These are phyloP conservation scores for Hanseniaspora valbyensis DNA, from an alignment of 805 yeast species.

Conservation along the genomic window DNA sequence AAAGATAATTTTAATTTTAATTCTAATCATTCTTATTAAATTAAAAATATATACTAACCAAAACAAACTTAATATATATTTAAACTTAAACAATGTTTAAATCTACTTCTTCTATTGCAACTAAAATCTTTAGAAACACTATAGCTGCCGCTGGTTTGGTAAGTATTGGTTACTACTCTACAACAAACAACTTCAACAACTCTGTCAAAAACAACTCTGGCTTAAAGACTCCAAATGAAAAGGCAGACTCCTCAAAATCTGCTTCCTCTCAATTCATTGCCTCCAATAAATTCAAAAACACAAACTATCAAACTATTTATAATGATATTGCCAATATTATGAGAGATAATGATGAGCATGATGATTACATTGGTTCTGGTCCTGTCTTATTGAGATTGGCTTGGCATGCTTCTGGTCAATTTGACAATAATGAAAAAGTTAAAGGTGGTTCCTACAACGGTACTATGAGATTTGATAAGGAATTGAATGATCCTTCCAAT, in stretches of 20 bases:
- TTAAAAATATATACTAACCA: no score
- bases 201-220: slow-evolving; percentile 19
- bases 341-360: slow-evolving; percentile 46
- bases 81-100: slow-evolving; percentile 5
- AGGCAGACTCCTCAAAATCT: slow-evolving; percentile 30
- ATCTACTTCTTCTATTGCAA: background rate
- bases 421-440: slow-evolving; percentile 42
- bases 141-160: slow-evolving; percentile 24
- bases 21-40: no score
- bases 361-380: slow-evolving; percentile 58
- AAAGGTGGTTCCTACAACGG: slow-evolving; percentile 65
- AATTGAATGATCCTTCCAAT: slow-evolving; percentile 47
- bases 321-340: slow-evolving; percentile 60
- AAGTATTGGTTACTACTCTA: slow-evolving; percentile 20
- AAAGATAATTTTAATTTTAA: no score
- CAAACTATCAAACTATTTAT: slow-evolving; percentile 56
- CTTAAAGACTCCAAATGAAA: slow-evolving; percentile 16
- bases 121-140: slow-evolving; percentile 6
- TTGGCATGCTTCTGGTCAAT: slow-evolving; percentile 85
- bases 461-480: slow-evolving; percentile 46
- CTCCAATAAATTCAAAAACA: slow-evolving; percentile 25
- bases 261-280: slow-evolving; percentile 27
- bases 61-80: no score
- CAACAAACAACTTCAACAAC: slow-evolving; percentile 20
- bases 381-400: slow-evolving; percentile 71